Evolutionary conservation across 2,329 filamentous ascomycete species (phyloP), one percentile per base, ranked within the genome.

Genomic region (Shiraia bambusicola): DNA sequence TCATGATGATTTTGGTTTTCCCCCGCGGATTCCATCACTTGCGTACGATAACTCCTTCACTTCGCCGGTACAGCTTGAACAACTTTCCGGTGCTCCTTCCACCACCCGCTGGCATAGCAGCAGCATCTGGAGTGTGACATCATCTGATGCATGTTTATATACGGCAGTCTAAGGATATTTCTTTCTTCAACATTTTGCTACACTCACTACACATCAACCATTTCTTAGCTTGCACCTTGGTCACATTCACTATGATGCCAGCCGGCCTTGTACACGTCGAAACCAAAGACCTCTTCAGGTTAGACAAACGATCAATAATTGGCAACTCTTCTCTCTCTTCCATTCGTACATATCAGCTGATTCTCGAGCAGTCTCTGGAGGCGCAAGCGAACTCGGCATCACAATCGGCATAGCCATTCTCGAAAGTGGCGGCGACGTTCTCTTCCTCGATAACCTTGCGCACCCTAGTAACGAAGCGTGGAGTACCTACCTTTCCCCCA

Each of bases 351-450:
- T 6, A 26, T 13, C 24, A 7, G 24, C 13, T 31, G 11, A 38
- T 1, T 22, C 6, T 9, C 14, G 27, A 24, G 6, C 14, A 60
- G 59, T 65, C 6, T 59, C 59, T n/a, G 61, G 59, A 1, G 61
- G 61, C 6, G 51, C 52, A 5, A 58, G 61, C 12, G 58, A 55
- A 12, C 53, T 63, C 11, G 61, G 59, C 2, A 51, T 42, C 2
- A 46, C 45, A 0, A 46, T 63, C 7, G 57, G 55, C 2, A 52
- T 36, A 38, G 49, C 58, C 4, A 53, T 63, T 4, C 37, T 63
- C 12, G 56, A 63, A 28, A 58, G 52, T 30, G 59, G 61, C 9
- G 59, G 51, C 7, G 59, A 65, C 26, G 54, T 56, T 1, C 40
- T 57, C 7, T 52, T 58, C 19, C 24, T 59, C n/a, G 55, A 61